Evolutionary conservation across 208 protist species (phyloP).

Genomic region (Sergeia podlipaevii): DNA sequence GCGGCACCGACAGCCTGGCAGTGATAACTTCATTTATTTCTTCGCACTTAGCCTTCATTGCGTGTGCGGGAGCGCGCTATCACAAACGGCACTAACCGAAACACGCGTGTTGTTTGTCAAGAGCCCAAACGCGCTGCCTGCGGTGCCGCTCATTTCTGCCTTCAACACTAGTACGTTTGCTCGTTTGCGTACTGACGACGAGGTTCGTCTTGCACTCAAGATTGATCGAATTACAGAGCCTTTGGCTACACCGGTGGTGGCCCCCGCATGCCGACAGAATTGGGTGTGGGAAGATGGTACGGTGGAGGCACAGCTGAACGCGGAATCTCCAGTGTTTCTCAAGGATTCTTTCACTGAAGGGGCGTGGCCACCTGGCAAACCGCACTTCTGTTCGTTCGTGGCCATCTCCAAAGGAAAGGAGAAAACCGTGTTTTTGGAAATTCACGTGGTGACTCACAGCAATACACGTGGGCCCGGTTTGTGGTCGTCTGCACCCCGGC

Average conservation of each 20-base stretch:
- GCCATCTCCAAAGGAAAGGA: constrained; percentile 52
- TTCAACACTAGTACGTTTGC: no score
- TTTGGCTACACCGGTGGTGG: constrained; percentile 19
- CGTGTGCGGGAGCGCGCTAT: no score
- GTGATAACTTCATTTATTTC: no score
- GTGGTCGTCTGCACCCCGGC: neutral
- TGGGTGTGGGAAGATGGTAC: constrained; percentile 63
- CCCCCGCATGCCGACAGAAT: constrained; percentile 16
- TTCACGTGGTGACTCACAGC: constrained; percentile 33
- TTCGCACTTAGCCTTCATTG: no score
- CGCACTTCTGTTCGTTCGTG: constrained; percentile 58
- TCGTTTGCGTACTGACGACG: no score
- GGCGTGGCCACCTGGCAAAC: constrained; percentile 26
- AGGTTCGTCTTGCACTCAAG: no score
- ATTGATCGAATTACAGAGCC: constrained; percentile 4
- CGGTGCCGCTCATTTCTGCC: no score
- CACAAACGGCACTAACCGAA: no score
- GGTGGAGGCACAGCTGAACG: constrained; percentile 37
- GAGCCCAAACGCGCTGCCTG: no score
- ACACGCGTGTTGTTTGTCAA: no score
- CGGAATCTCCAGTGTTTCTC: constrained; percentile 35
- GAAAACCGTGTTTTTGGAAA: constrained; percentile 72
- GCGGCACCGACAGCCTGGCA: no score
- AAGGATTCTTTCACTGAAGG: constrained; percentile 22
- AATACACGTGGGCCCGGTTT: neutral